Evolutionary conservation across 2,329 filamentous ascomycete genomes (phyloP).

Genomic region (Pseudogymnoascus sp.): DNA sequence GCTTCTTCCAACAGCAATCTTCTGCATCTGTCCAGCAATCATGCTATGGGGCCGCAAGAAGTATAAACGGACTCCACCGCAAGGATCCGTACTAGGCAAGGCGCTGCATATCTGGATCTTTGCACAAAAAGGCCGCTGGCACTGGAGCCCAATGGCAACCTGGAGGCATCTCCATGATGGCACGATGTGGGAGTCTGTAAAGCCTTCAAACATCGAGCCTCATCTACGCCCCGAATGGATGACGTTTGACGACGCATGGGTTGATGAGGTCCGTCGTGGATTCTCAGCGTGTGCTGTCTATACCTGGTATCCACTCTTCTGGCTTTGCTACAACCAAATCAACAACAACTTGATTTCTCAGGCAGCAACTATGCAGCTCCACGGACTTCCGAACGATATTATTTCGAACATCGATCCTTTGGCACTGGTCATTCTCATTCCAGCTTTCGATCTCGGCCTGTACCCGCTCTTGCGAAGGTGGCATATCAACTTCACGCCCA

Average conservation of each 20-base stretch:
- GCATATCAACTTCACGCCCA: constrained; percentile 61
- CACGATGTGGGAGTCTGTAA: constrained; percentile 52
- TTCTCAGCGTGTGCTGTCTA: constrained; percentile 64
- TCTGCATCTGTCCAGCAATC: constrained; percentile 48
- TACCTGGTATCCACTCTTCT: constrained; percentile 42
- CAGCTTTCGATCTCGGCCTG: constrained; percentile 58
- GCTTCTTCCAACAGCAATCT: constrained; percentile 30
- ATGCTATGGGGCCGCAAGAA: constrained; percentile 48
- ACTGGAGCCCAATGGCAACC: constrained; percentile 19
- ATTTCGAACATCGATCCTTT: constrained; percentile 71
- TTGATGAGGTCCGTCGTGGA: constrained; percentile 67
- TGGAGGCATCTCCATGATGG: not conserved
- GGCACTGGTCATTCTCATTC: constrained; percentile 66
- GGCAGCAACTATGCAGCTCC: constrained; percentile 51
- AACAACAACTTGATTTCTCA: constrained; percentile 40
- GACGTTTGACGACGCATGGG: constrained; percentile 75
- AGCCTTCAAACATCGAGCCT: constrained; percentile 54
- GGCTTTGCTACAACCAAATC: constrained; percentile 7
- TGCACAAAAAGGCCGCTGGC: constrained; percentile 55
- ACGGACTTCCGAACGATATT: constrained; percentile 71
- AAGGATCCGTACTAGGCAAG: constrained; percentile 44
- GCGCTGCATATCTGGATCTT: constrained; percentile 52
- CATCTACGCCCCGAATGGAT: constrained; percentile 58
- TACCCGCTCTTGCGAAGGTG: constrained; percentile 61
- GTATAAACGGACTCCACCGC: constrained; percentile 37